Percentiles rank a stretch among this genome's conserved stretches.
Conservation (phyloP, 805 yeast genomes). For the Yarrowia bubula region DNA sequence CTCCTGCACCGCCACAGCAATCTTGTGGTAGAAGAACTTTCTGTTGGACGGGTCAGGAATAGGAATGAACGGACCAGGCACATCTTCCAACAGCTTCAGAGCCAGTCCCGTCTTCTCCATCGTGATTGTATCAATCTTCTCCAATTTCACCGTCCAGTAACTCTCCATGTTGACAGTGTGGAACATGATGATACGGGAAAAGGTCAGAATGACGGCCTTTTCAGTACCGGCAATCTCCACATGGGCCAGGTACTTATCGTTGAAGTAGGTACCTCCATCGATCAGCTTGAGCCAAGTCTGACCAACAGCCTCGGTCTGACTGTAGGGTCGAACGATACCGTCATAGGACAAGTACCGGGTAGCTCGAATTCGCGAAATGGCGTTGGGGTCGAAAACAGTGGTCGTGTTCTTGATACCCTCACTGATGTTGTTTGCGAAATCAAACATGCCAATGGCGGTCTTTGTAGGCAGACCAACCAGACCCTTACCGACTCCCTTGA, state of each 20-base stretch:
- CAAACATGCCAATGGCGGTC: conserved; percentile 92
- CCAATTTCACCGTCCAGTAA: conserved; percentile 71
- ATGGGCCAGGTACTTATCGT: conserved; percentile 82
- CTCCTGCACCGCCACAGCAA: conserved; percentile 77
- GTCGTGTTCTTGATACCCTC: conserved; percentile 94
- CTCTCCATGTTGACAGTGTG: conserved; percentile 57
- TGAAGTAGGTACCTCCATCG: conserved; percentile 72
- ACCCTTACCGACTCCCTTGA: conserved; percentile 92
- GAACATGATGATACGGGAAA: conserved; percentile 64
- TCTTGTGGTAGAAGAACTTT: conserved; percentile 63
- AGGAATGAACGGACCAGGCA: conserved; percentile 74
- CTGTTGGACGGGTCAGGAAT: conserved; percentile 65
- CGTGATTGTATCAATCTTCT: conserved; percentile 64
- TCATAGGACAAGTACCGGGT: conserved; percentile 75
- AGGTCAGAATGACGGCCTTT: conserved; percentile 71
- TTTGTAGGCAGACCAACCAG: conserved; percentile 94
- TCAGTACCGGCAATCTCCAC: conserved; percentile 79
- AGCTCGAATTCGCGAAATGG: conserved; percentile 73
- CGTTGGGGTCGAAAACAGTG: conserved; percentile 78
- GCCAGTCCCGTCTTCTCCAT: conserved; percentile 78
- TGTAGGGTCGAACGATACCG: conserved; percentile 69
- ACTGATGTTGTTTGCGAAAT: conserved; percentile 85
- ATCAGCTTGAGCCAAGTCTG: conserved; percentile 85
- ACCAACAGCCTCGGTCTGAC: conserved; percentile 85
- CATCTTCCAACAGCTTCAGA: conserved; percentile 56